Evolutionary conservation across 768 basidiomycete species (phyloP).

Genomic region (Boletus subparvulus): DNA sequence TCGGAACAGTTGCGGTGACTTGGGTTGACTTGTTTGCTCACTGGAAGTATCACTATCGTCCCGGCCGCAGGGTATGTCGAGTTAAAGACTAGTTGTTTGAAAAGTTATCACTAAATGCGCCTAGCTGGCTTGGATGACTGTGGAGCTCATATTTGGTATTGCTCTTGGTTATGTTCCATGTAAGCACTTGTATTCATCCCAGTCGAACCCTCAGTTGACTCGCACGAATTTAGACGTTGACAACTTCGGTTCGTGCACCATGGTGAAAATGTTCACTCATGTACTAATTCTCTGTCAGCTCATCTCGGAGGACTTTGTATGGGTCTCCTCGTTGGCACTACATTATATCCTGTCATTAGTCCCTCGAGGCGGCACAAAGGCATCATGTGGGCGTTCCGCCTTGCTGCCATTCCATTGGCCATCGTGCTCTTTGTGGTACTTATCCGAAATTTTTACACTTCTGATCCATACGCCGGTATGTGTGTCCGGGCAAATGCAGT

Average conservation of each 20-base stretch:
- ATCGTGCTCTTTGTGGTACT: conserved; percentile 82
- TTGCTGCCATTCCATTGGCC: conserved; percentile 71
- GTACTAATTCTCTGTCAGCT: conserved; percentile 41
- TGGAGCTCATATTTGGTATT: conserved; percentile 86
- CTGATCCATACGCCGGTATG: conserved; percentile 80
- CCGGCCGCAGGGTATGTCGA: conserved; percentile 65
- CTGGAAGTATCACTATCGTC: conserved; percentile 86
- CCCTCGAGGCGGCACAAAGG: conserved; percentile 68
- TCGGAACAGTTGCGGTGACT: conserved; percentile 79
- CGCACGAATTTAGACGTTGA: conserved; percentile 61
- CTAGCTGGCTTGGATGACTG: conserved; percentile 78
- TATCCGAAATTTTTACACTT: conserved; percentile 85
- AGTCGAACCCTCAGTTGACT: conserved; percentile 11
- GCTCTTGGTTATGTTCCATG: conserved; percentile 84
- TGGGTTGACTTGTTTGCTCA: conserved; percentile 92
- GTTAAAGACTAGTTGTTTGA: not conserved
- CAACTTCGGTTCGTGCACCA: conserved; percentile 67
- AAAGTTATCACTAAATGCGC: not conserved
- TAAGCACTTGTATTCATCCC: conserved; percentile 36
- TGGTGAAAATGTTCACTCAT: not conserved
- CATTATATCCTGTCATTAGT: conserved; percentile 89
- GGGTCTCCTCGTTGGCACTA: conserved; percentile 78
- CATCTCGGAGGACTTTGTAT: conserved; percentile 88
- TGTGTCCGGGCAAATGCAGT: conserved; percentile 1
- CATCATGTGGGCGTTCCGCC: conserved; percentile 71